Evolutionary conservation across 2,329 filamentous ascomycete species (phyloP).

Genomic region (Bisporella sp.): DNA sequence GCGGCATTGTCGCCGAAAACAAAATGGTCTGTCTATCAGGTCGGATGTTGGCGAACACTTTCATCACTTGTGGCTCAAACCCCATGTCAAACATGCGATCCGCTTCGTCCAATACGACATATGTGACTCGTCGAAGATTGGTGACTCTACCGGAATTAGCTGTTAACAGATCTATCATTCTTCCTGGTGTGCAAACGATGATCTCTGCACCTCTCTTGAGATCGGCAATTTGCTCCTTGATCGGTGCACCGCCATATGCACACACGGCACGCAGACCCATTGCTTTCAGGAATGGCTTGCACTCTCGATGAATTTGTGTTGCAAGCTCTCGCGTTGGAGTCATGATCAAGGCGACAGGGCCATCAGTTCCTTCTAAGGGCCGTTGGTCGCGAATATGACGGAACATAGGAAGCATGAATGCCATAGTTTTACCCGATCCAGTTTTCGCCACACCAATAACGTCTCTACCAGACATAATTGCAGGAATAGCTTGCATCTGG

Average conservation of each 20-base stretch:
- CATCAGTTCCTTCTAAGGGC: slow-evolving; percentile 74
- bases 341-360: slow-evolving; percentile 82
- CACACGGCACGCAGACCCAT: slow-evolving; percentile 81
- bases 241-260: slow-evolving; percentile 90
- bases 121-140: slow-evolving; percentile 81
- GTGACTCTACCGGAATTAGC: slow-evolving; percentile 93
- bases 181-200: slow-evolving; percentile 88
- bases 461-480: slow-evolving; percentile 93
- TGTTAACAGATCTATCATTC: slow-evolving; percentile 90
- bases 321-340: slow-evolving; percentile 92
- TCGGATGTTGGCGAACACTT: slow-evolving; percentile 85
- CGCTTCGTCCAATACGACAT: slow-evolving; percentile 92
- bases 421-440: slow-evolving; percentile 94
- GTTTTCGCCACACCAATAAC: slow-evolving; percentile 97
- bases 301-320: slow-evolving; percentile 88
- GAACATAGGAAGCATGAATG: slow-evolving; percentile 95
- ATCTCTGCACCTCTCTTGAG: slow-evolving; percentile 93
- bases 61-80: slow-evolving; percentile 96
- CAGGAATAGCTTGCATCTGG: slow-evolving; percentile 88
- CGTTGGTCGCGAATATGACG: slow-evolving; percentile 93
- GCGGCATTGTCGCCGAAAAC: slow-evolving; percentile 94
- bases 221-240: slow-evolving; percentile 96
- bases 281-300: slow-evolving; percentile 87
- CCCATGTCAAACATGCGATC: slow-evolving; percentile 99
- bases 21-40: slow-evolving; percentile 90